phyloP scores from a whole-genome alignment of 75 land plant genomes.

The Pinus albicaulis region DNA sequence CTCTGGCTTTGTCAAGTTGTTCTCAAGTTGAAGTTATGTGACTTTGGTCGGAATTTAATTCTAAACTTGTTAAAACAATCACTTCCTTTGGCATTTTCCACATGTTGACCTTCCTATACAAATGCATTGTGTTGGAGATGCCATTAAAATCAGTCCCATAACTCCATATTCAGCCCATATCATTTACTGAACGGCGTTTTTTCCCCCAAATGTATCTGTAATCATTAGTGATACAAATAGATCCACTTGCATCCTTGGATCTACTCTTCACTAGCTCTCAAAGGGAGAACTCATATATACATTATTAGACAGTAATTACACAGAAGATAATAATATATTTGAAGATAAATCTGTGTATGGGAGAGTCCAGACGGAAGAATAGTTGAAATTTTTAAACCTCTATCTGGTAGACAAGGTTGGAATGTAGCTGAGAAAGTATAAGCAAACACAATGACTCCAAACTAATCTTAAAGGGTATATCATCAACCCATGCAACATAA shows the following conservation, averaged over 20 bases:
- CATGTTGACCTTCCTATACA: neutral
- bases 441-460: neutral
- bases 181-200: neutral
- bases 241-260: neutral
- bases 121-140: neutral
- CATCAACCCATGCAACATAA: neutral
- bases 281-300: neutral
- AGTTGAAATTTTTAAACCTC: too few relatives aligned
- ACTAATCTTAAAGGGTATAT: neutral
- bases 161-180: neutral
- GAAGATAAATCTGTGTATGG: neutral
- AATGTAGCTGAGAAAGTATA: neutral
- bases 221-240: neutral
- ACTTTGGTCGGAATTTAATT: too few relatives aligned
- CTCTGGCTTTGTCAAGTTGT: too few relatives aligned
- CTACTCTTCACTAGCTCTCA: neutral
- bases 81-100: neutral
- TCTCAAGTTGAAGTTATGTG: too few relatives aligned
- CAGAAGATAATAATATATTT: neutral
- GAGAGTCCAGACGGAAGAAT: too few relatives aligned
- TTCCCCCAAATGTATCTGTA: neutral
- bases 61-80: too few relatives aligned
- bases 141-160: neutral
- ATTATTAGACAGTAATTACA: neutral
- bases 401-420: neutral